Base-by-base conservation (phyloP, 768 basidiomycete species). In the Termitomyces eurrhizus region DNA sequence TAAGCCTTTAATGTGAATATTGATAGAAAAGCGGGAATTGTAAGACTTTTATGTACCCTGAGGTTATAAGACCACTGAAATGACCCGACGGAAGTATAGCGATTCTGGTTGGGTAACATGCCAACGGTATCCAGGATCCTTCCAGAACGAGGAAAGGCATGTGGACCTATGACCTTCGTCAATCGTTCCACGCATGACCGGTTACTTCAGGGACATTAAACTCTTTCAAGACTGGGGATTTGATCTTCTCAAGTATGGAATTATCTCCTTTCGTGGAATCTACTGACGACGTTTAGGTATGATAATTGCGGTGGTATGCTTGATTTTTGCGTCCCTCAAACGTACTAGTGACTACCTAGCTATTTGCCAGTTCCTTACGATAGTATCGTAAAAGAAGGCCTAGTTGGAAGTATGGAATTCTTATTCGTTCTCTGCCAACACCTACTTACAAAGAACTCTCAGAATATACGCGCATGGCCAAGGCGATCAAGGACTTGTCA, bases 51-150 rank as follows among this genome's bases (percentile, higher is more conserved):
- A 11, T n/a, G 14, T 8, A 0, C 11, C 16, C 33, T 52, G 24
- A 36, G 32, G 11, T 8, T 41, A 24, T 7, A 13, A 24, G 32
- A 24, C 2, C 33, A 4, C 24, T 29, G 6, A 37, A 13, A 26
- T 46, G 32, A 59, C 42, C 21, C 12, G 13, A 54, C 37, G 4
- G 8, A 57, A 84, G 84, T 82, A 82, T 66, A 80, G 83, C 58
- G 84, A 86, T 61, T 78, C 86, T 1, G 87, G 87, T 14, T 87
- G 85, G 85, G 82, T 79, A 62, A 88, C 87, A 18, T 88, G 87
- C 61, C 81, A 80, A 26, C 72, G 83, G 7, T 88, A 85, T 66
- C 87, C 87, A 24, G 87, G 86, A 21, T 87, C 85, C 1, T 88
- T 78, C 71, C 73, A 76, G 66, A 84, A 87, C 60, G 87, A 88